Conservation (phyloP, 192 early-diverging fungal species). For the Rhizophagus prolifer region DNA sequence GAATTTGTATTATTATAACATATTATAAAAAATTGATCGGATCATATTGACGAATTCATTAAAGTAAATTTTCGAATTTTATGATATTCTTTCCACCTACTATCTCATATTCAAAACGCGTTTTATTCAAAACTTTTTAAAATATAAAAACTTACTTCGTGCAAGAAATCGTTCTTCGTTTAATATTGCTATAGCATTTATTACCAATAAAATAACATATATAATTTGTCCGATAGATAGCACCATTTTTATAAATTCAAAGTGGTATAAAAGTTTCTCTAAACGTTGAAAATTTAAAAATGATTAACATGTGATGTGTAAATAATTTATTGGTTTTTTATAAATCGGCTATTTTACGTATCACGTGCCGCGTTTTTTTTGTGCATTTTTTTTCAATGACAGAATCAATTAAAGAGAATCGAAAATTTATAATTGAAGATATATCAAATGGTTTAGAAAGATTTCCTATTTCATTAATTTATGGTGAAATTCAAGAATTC, state of each 20-base stretch:
- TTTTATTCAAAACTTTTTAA: background rate
- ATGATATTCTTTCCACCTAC: no score
- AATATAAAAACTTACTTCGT: conserved; percentile 63
- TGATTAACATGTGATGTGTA: background rate
- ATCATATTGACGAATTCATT: no score
- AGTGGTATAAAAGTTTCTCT: background rate
- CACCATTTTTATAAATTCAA: conserved; percentile 35
- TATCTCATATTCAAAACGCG: no score
- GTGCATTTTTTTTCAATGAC: background rate
- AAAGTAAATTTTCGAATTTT: no score
- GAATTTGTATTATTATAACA: conserved; percentile 37
- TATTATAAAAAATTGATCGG: no score
- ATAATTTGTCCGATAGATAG: conserved; percentile 72
- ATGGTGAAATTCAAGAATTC: conserved; percentile 14
- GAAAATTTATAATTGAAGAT: conserved; percentile 11
- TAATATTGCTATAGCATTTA: conserved; percentile 84
- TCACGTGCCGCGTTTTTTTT: background rate
- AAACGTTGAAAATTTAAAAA: background rate
- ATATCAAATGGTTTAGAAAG: conserved; percentile 16
- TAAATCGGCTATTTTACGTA: background rate
- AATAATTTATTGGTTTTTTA: background rate
- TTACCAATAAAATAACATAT: conserved; percentile 71
- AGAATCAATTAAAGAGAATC: background rate
- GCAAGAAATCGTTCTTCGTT: conserved; percentile 90
- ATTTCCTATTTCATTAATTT: conserved; percentile 16